Base-by-base conservation (phyloP, 164 flowering plant species). In the Cinnamomum micranthum region DNA sequence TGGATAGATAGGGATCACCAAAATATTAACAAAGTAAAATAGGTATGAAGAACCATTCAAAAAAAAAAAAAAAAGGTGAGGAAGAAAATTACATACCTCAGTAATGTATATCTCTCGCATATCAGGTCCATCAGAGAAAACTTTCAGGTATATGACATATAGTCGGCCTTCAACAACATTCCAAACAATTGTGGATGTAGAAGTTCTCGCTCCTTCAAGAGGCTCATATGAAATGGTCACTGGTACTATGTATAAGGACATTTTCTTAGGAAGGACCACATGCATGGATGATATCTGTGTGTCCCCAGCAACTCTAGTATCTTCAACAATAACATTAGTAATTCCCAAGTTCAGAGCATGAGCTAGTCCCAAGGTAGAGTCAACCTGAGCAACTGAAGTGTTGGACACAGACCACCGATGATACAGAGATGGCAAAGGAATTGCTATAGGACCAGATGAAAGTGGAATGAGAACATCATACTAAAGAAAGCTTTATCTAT, bases 261-360 rank as follows among this genome's bases (percentile, higher is more conserved):
- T 41, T 71, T 81, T 78, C 71, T 90, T 93, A 13, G 99, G 99
- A 35, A 90, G 24, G 73, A 90, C 95, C 77, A 95, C 98, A 84
- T 89, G 89, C 65, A 95, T 84, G 52, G 94, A 85, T 63, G 97
- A 95, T 74, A 82, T 79, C 82, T 93, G 99, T 59, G 70, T 75
- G 73, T 93, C 93, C 17, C 95, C 99, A 70, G 80, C 84, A 78
- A 95, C 96, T 79, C 99, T 88, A 51, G 81, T 91, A 76, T 95
- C 99, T 78, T 93, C 93, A 63, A 92, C 95, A 71, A 72, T 79
- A 60, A 92, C 79, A 84, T 86, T 82, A 28, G 99, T 87, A 71
- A 78, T 76, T 28, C 99, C 99, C 59, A 93, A 79, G 74, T 73
- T 83, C 76, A 86, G 14, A 31, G 95, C 91, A 74, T 83, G 76